Evolutionary conservation across 2,329 filamentous ascomycete genomes (phyloP).

Genomic region (Aspergillus novoparasiticus): DNA sequence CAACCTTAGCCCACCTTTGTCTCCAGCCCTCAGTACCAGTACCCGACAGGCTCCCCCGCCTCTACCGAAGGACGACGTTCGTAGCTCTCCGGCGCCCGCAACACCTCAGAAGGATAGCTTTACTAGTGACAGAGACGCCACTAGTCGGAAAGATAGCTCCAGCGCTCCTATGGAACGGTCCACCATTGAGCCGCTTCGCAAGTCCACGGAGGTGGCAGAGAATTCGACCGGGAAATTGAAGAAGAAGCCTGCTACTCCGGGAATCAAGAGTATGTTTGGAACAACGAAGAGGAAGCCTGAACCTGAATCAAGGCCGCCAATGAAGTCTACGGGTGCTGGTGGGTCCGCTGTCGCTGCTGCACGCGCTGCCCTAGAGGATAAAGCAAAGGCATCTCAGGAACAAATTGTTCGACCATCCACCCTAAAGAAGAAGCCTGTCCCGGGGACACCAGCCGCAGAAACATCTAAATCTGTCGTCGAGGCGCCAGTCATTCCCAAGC

Average conservation of each 20-base stretch:
- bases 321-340: slow-evolving; percentile 37
- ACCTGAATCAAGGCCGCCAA: slow-evolving; percentile 23
- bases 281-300: slow-evolving; percentile 44
- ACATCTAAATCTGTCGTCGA: slow-evolving; percentile 12
- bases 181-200: slow-evolving; percentile 33
- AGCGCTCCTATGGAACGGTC: slow-evolving; percentile 25
- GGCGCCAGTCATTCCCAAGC: slow-evolving; percentile 12
- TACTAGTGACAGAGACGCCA: slow-evolving; percentile 16
- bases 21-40: slow-evolving; percentile 28
- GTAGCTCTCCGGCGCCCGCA: slow-evolving; percentile 29
- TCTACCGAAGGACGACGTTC: slow-evolving; percentile 33
- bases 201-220: slow-evolving; percentile 32
- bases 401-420: slow-evolving; percentile 23
- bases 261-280: slow-evolving; percentile 49
- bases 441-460: slow-evolving; percentile 16
- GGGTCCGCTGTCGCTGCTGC: slow-evolving; percentile 45
- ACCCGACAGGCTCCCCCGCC: slow-evolving; percentile 34
- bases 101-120: slow-evolving; percentile 26
- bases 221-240: slow-evolving; percentile 46
- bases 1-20: slow-evolving; percentile 25
- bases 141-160: slow-evolving; percentile 18
- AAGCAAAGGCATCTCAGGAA: slow-evolving; percentile 37
- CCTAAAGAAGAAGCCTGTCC: slow-evolving; percentile 40
- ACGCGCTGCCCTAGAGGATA: slow-evolving; percentile 45
- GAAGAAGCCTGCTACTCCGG: slow-evolving; percentile 45